Evolutionary conservation across 129 eudicot genomes (phyloP).

Genomic region (Erigeron canadensis): DNA sequence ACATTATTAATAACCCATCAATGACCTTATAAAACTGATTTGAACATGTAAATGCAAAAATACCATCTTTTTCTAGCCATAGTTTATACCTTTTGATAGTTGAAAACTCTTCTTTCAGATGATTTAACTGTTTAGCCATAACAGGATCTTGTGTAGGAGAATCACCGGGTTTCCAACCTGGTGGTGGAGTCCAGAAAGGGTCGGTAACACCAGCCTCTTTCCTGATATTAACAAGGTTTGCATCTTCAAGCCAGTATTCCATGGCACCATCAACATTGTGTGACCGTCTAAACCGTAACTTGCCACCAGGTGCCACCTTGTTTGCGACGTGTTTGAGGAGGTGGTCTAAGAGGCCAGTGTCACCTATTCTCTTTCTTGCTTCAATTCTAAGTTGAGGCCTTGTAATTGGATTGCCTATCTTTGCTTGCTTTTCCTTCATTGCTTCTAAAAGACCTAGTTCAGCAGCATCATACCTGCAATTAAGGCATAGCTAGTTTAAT

Average conservation of each 20-base stretch:
- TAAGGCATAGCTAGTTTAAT: not conserved
- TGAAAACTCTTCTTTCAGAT: constrained; percentile 46
- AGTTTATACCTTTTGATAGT: constrained; percentile 48
- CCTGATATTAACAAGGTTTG: constrained; percentile 69
- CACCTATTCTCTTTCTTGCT: constrained; percentile 93
- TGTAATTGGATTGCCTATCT: constrained; percentile 60
- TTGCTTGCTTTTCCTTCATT: constrained; percentile 79
- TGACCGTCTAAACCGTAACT: constrained; percentile 69
- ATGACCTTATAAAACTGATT: no score
- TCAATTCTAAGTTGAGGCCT: constrained; percentile 81
- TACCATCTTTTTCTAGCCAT: no score
- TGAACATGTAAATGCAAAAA: no score
- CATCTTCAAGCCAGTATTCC: constrained; percentile 96
- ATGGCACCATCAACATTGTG: constrained; percentile 92
- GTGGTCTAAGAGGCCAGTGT: constrained; percentile 94
- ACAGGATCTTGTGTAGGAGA: constrained; percentile 71
- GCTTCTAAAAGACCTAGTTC: constrained; percentile 76
- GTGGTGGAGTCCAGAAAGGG: constrained; percentile 96
- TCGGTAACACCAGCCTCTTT: constrained; percentile 81
- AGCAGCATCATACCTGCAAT: constrained; percentile 69
- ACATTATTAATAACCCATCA: no score
- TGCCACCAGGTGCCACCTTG: constrained; percentile 88
- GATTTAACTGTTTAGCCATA: constrained; percentile 63
- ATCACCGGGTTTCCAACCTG: constrained; percentile 96
- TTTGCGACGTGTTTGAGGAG: constrained; percentile 94